These are phyloP conservation scores for Cenchrus americanus DNA, from an alignment of 176 grass and related monocot genomes.

Conservation along the genomic window DNA sequence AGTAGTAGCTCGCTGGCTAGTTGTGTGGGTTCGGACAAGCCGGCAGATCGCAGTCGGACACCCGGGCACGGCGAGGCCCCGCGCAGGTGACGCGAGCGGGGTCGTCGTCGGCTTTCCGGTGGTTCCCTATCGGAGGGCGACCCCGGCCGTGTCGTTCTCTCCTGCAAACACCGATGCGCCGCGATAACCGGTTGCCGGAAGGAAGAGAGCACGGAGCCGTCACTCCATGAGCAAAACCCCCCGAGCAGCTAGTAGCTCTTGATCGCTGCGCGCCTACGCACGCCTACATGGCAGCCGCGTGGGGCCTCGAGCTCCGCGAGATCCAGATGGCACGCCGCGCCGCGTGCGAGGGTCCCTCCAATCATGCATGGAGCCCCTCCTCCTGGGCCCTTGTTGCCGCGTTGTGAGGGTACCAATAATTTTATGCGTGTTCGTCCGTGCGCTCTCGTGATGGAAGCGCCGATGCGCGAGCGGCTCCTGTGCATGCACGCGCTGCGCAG, in stretches of 20 bases:
- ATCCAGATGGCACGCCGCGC: conserved; percentile 28
- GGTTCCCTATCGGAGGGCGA: conserved; percentile 1
- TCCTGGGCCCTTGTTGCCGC: background rate
- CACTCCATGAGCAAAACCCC: conserved; percentile 47
- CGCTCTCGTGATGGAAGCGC: background rate
- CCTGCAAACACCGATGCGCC: background rate
- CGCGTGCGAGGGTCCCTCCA: conserved; percentile 12
- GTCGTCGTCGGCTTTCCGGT: background rate
- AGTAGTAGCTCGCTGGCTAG: background rate
- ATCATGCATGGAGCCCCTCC: conserved; percentile 36
- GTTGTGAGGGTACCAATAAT: conserved; percentile 44
- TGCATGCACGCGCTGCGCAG: conserved; percentile 18
- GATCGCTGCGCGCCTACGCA: background rate
- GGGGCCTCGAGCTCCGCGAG: background rate
- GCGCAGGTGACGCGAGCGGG: conserved; percentile 41
- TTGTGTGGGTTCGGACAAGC: conserved; percentile 9
- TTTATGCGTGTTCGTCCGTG: conserved; percentile 34
- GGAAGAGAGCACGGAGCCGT: conserved; percentile 60
- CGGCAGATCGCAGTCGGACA: conserved; percentile 33
- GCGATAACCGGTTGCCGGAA: conserved; percentile 43
- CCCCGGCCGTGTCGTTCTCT: no score
- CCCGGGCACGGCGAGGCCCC: conserved; percentile 31
- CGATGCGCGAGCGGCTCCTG: background rate
- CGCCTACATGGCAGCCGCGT: conserved; percentile 22
- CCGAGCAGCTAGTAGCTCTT: background rate